Percentiles rank a stretch among this genome's conserved stretches.
Conservation (phyloP, 2,329 filamentous ascomycete species). For the Clarireedia paspali region DNA sequence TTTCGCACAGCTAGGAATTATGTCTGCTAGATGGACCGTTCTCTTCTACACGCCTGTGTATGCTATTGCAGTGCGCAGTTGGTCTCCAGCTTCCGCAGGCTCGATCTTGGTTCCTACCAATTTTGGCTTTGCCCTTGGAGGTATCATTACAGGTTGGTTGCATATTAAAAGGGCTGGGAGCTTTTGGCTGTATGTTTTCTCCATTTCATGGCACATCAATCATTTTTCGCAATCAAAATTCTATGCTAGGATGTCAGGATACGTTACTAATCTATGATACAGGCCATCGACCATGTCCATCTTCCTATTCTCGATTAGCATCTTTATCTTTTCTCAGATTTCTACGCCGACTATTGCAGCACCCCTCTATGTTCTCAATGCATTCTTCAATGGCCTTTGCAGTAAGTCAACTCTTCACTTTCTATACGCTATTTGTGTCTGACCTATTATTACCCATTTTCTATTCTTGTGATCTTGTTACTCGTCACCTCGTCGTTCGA, state of each 20-base stretch:
- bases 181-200: slow-evolving; percentile 51
- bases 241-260: background rate
- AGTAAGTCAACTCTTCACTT: slow-evolving; percentile 25
- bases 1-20: slow-evolving; percentile 65
- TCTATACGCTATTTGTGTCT: no score
- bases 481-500: no score
- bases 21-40: slow-evolving; percentile 74
- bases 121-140: slow-evolving; percentile 66
- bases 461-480: no score
- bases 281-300: slow-evolving; percentile 52
- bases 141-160: slow-evolving; percentile 63
- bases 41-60: slow-evolving; percentile 78
- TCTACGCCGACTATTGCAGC: slow-evolving; percentile 45
- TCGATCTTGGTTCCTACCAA: slow-evolving; percentile 77
- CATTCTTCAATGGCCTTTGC: slow-evolving; percentile 64
- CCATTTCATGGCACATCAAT: background rate
- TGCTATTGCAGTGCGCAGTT: slow-evolving; percentile 66
- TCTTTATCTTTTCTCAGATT: slow-evolving; percentile 48
- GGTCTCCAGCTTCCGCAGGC: slow-evolving; percentile 62
- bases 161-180: slow-evolving; percentile 67
- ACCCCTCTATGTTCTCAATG: slow-evolving; percentile 46
- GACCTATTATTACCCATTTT: no score
- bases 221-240: background rate
- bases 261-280: background rate
- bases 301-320: slow-evolving; percentile 51